phyloP scores from a whole-genome alignment of 83 land plant species.

The Picea abies region DNA sequence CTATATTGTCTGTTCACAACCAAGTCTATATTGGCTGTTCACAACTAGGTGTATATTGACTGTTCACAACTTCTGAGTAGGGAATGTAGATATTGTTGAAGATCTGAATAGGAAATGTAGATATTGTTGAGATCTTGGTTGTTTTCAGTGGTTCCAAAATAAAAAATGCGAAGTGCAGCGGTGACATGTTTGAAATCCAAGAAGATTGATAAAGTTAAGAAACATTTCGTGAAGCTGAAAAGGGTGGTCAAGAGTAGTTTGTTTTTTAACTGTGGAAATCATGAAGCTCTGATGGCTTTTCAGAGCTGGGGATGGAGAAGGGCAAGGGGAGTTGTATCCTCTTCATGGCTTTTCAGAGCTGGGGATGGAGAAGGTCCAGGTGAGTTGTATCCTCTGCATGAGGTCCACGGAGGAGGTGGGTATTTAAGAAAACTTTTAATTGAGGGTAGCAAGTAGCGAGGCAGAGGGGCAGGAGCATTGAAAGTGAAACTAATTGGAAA shows the following conservation, averaged over 20 bases:
- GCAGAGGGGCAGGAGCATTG: neutral
- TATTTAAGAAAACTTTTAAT: constrained; percentile 12
- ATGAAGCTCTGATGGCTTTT: neutral
- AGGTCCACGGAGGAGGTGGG: neutral
- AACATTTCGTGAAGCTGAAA: neutral
- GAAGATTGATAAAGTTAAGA: neutral
- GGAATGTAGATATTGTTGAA: too few species aligned
- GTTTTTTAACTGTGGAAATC: neutral
- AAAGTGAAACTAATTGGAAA: neutral
- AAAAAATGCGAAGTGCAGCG: too few species aligned
- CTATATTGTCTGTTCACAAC: too few species aligned
- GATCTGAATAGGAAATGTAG: too few species aligned
- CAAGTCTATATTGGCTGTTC: too few species aligned
- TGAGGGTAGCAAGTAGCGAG: neutral
- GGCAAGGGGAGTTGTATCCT: neutral
- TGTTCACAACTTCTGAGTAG: too few species aligned
- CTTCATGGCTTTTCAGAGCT: neutral
- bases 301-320: neutral
- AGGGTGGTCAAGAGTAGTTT: neutral
- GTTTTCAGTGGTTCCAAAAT: too few species aligned
- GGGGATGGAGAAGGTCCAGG: neutral
- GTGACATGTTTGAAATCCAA: neutral
- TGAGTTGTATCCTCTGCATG: neutral
- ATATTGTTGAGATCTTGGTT: too few species aligned
- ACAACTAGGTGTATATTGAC: too few species aligned